Conservation (phyloP, 2,329 filamentous ascomycete genomes). For the Truncatella angustata region DNA sequence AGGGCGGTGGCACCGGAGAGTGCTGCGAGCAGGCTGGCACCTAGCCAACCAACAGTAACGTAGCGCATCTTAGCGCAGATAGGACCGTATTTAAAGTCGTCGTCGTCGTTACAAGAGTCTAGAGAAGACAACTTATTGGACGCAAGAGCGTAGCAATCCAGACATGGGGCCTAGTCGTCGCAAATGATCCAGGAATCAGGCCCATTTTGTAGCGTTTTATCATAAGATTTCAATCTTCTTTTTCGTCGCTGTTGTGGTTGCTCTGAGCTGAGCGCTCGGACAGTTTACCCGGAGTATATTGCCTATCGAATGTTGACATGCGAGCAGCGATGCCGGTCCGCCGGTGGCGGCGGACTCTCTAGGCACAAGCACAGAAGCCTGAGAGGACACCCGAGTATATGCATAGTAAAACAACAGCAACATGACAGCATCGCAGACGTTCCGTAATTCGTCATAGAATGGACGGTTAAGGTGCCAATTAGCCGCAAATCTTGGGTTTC, state of each 20-base stretch:
- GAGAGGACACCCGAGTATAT: too few relatives aligned
- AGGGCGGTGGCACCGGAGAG: slow-evolving; percentile 20
- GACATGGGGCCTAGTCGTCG: neutral
- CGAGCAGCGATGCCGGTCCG: neutral
- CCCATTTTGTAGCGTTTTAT: neutral
- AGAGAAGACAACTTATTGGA: too few relatives aligned
- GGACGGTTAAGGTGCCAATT: slow-evolving; percentile 4
- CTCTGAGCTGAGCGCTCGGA: neutral
- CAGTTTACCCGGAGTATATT: neutral
- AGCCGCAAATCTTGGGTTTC: neutral
- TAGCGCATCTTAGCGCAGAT: too few relatives aligned
- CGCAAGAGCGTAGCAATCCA: too few relatives aligned
- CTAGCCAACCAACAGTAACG: slow-evolving; percentile 20
- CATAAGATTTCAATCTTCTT: neutral
- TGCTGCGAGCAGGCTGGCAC: slow-evolving; percentile 21
- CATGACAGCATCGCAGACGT: too few relatives aligned
- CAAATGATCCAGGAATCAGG: neutral
- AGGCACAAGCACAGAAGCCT: too few relatives aligned
- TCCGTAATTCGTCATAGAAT: too few relatives aligned
- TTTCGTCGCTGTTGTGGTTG: neutral
- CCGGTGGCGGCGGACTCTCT: too few relatives aligned
- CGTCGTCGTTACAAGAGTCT: too few relatives aligned
- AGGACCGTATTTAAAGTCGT: too few relatives aligned
- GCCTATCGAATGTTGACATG: slow-evolving; percentile 4
- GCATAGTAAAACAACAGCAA: too few relatives aligned